Base-by-base conservation (phyloP, 805 yeast genomes). In the Myxozyma geophila region DNA sequence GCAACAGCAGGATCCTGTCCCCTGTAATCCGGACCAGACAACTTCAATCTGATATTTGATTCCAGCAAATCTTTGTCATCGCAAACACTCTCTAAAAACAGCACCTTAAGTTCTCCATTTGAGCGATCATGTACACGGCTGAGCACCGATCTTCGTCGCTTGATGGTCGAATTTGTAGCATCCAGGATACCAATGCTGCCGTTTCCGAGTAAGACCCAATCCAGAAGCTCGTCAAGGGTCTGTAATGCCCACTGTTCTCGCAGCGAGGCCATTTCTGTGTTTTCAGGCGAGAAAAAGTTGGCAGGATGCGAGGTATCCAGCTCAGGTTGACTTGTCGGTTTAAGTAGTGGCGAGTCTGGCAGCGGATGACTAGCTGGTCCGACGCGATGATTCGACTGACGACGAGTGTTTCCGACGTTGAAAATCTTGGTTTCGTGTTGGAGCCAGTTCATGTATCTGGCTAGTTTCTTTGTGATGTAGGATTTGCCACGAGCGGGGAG, bases 201-300 rank as follows among this genome's bases (percentile, higher is more conserved):
- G 39, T 87, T 85, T 0, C 91, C 96, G 13, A 84, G 81, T 54
- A 92, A 74, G 4, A 95, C 82, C 76, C 90, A 92, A 70, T 92
- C 93, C 41, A 93, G 78, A 60, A 93, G 77, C 71, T 88, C 89
- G 64, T 91, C 93, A 62, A 93, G 78, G 0, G 99, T 93, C 68
- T 93, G 96, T 85, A 88, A 87, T 0, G 99, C 99, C 98, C 98
- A 95, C 74, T 88, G 84, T 72, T 93, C 98, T 65, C 98, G 83
- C 51, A 91, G 78, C 39, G 81, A 79, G 2, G 84, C 84, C 17
- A 88, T 85, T 13, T 83, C 78, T 47, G 80, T 76, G 74, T 95
- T 91, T 59, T 84, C 86, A 0, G 98, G 98, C 40, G 87, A 83
- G 77, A 93, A 93, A 73, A 93, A 93, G 62, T 83, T 87, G 1